phyloP scores from a whole-genome alignment of 352 stramenopile species.

The Phytophthora pseudosyringae region DNA sequence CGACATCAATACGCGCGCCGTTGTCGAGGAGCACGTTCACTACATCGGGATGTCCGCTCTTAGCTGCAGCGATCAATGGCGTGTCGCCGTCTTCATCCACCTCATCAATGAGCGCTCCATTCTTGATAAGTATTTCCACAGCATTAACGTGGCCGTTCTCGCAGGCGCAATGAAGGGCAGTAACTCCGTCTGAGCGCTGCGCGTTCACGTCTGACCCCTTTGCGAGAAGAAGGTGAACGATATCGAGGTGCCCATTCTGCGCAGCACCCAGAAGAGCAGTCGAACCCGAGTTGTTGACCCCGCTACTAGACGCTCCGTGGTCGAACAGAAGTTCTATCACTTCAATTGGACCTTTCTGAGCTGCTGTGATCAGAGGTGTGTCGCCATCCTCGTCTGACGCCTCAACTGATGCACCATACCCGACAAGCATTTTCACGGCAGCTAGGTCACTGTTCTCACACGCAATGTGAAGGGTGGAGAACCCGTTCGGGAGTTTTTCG shows the following conservation, averaged over 20 bases:
- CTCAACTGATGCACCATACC: background rate
- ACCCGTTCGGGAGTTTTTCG: slow-evolving; percentile 6
- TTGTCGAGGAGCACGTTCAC: slow-evolving; percentile 4
- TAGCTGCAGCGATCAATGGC: slow-evolving; percentile 7
- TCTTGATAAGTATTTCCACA: slow-evolving; percentile 2
- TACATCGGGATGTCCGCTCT: slow-evolving; percentile 1
- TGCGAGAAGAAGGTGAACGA: slow-evolving; percentile 2
- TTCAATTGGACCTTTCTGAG: background rate
- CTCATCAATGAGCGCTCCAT: background rate
- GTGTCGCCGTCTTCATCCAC: slow-evolving; percentile 5
- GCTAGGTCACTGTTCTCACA: slow-evolving; percentile 1
- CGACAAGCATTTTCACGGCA: slow-evolving; percentile 1
- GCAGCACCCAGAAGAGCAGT: background rate
- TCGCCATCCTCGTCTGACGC: slow-evolving; percentile 1
- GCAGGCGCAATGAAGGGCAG: slow-evolving; percentile 3
- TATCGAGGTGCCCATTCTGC: background rate
- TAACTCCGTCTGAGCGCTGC: background rate
- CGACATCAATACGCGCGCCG: background rate
- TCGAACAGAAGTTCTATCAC: background rate
- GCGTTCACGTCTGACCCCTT: background rate
- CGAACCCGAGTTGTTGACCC: background rate
- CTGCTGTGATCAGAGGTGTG: slow-evolving; percentile 4
- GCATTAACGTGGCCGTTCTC: background rate
- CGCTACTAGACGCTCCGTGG: background rate
- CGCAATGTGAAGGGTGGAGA: slow-evolving; percentile 11